Percentiles rank a stretch among this genome's conserved stretches.
These are phyloP conservation scores for Leccinellum albellum DNA, from an alignment of 768 basidiomycete genomes.

Conservation along the genomic window DNA sequence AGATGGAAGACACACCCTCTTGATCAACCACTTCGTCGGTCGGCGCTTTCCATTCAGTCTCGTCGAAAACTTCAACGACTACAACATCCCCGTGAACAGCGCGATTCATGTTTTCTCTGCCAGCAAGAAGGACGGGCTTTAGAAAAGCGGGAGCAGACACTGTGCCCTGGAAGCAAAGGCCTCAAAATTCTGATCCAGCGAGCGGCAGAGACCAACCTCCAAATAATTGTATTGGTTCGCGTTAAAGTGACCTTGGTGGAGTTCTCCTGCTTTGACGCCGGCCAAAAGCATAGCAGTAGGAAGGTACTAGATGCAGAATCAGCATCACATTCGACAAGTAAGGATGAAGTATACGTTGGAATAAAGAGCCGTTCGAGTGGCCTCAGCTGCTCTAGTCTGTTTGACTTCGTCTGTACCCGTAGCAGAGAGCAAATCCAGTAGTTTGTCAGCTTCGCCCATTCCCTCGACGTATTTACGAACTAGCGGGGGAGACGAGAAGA, in stretches of 20 bases:
- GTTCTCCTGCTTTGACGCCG: slow-evolving; percentile 78
- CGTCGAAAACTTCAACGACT: slow-evolving; percentile 80
- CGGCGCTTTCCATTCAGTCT: slow-evolving; percentile 89
- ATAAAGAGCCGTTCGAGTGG: slow-evolving; percentile 62
- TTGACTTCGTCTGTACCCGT: slow-evolving; percentile 60
- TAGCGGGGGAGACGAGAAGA: slow-evolving; percentile 23
- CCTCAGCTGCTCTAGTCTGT: slow-evolving; percentile 52
- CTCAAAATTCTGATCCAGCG: neutral
- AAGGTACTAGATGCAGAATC: slow-evolving; percentile 58
- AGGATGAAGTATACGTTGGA: slow-evolving; percentile 53
- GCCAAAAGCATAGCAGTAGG: slow-evolving; percentile 66
- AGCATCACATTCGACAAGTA: neutral
- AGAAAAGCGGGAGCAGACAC: slow-evolving; percentile 70
- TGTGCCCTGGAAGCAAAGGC: slow-evolving; percentile 53
- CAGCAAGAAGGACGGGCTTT: slow-evolving; percentile 80
- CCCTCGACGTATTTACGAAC: slow-evolving; percentile 81
- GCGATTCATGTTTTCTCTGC: slow-evolving; percentile 92
- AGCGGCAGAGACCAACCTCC: slow-evolving; percentile 50
- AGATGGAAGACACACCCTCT: slow-evolving; percentile 53
- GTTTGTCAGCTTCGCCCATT: slow-evolving; percentile 55
- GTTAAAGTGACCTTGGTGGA: slow-evolving; percentile 93
- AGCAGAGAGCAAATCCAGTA: slow-evolving; percentile 81
- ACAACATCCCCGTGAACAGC: slow-evolving; percentile 93
- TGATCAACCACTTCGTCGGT: slow-evolving; percentile 92
- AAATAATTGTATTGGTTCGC: slow-evolving; percentile 95